Base-by-base conservation (phyloP, 2,329 filamentous ascomycete genomes). In the Fusarium gaditjirri region DNA sequence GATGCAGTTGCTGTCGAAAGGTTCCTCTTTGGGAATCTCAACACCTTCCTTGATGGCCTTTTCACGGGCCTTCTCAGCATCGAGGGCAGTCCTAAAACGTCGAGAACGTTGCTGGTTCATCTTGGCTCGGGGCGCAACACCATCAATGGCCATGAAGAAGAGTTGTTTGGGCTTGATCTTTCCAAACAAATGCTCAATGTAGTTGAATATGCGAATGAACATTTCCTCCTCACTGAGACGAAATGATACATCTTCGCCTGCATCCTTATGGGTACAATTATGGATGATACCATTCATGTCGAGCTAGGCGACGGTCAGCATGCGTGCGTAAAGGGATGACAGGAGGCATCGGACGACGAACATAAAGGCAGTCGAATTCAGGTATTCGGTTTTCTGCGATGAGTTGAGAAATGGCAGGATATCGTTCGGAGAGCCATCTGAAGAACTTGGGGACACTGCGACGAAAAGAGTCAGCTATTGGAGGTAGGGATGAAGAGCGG, bases 201-300 rank as follows among this genome's bases (percentile, higher is more conserved):
- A 99, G 84, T 98, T 98, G 89, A 99, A 99, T 78, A 99, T 99
- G 65, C 94, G 93, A 76, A 99, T 98, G 80, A 99, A 99, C 96
- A 99, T 99, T 83, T 98, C 94, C 81, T 99, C 95, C 82, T 99
- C 97, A 63, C 92, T 95, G 83, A 98, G 91, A 61, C 96, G 94
- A 78, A 97, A 97, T 3, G 94, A 94, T 8, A 94, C 91, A 80
- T 95, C 95, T 79, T 97, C 95, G 60, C 83, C 83, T 29, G 94
- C 92, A 83, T 99, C 95, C 79, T 96, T 97, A 84, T 99, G 96
- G 62, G 96, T 99, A 83, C 96, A 99, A 83, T 99, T 99, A 84
- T 99, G 95, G 78, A 99, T 99, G 81, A 99, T 99, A 75, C 96
- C 96, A 83, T 99, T 99, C 96, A 99, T 99, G 79, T 97, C 94